Evolutionary conservation across 2,329 filamentous ascomycete genomes (phyloP), one percentile per base, ranked within the genome.

Genomic region (Apiospora marii): DNA sequence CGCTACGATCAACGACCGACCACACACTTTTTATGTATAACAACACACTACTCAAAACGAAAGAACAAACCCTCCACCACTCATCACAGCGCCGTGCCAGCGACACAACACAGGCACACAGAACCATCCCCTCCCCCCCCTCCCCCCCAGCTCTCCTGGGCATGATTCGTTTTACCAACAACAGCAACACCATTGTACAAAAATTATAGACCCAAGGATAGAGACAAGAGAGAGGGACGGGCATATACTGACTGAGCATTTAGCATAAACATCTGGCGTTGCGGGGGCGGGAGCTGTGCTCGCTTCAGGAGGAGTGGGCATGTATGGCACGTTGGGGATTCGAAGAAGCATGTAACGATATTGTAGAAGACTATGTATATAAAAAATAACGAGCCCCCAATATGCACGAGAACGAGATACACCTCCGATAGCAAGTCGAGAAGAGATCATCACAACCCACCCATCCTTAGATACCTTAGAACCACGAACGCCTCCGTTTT

Each of bases 181-280:
- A 48, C 27, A 30, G 4, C 27, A n/a, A 41, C 19, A 12, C 44
- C 34, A 22, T 34, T 69, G 67, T 49, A 69, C 67, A 69, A 69
- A 49, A 48, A 12, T 34, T 49, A 69, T 34, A 48, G 44, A 69
- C 27, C 44, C 67, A 24, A 37, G 44, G 67, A 69, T 69, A 48
- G 67, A 69, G 27, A 49, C 44, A 49, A 49, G 67, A 49, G 27
- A 49, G 16, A n/a, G 13, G 34, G 58, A 10, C 24, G 19, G 58
- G 34, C 30, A 41, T 41, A 64, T 41, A 64, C 58, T 22, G 34
- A 64, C 58, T 22, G 34, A 64, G 58, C 30, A 64, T 41, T 64
- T 37, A 64, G 58, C 58, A 64, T 64, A 41, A 48, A 48, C 44
- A 69, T 30, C 43, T 69, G 67, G 67, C 67, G 34, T 69, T 64